Evolutionary conservation across 192 early-diverging fungal genomes (phyloP).

Genomic region (Backusella tarrabulga): DNA sequence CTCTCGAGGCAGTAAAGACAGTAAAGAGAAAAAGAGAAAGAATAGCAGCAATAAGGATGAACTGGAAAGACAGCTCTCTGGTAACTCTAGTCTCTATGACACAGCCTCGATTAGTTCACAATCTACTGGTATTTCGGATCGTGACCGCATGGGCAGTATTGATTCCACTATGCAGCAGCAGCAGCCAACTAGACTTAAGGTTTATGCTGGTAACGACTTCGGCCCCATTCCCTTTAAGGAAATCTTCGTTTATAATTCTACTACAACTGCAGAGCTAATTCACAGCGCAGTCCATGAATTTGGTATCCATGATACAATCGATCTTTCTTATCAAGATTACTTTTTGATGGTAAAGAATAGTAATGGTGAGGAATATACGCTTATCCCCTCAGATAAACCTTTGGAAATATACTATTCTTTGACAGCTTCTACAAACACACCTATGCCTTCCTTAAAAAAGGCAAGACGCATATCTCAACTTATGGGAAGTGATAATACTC

Average conservation of each 20-base stretch:
- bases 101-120: conserved; percentile 32
- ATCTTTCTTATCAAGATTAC: conserved; percentile 31
- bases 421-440: conserved; percentile 44
- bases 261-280: conserved; percentile 44
- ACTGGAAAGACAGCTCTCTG: not conserved
- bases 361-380: conserved; percentile 48
- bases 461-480: conserved; percentile 42
- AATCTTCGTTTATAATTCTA: conserved; percentile 35
- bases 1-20: conserved; percentile 21
- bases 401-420: conserved; percentile 52
- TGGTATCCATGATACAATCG: conserved; percentile 25
- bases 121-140: conserved; percentile 23
- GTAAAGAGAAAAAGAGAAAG: conserved; percentile 23
- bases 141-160: conserved; percentile 19
- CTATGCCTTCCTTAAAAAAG: conserved; percentile 45
- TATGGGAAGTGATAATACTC: conserved; percentile 25
- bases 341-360: conserved; percentile 46
- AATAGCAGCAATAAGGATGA: conserved; percentile 16
- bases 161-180: conserved; percentile 6
- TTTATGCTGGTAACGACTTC: conserved; percentile 44
- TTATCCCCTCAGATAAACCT: conserved; percentile 51
- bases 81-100: not conserved
- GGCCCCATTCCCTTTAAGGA: conserved; percentile 27
- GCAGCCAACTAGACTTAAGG: conserved; percentile 27
- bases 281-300: conserved; percentile 45